A percentile compares a stretch with the other conserved stretches of the same genome.
phyloP scores from a whole-genome alignment of 78 protist genomes.

The Monosiga brevicollis region DNA sequence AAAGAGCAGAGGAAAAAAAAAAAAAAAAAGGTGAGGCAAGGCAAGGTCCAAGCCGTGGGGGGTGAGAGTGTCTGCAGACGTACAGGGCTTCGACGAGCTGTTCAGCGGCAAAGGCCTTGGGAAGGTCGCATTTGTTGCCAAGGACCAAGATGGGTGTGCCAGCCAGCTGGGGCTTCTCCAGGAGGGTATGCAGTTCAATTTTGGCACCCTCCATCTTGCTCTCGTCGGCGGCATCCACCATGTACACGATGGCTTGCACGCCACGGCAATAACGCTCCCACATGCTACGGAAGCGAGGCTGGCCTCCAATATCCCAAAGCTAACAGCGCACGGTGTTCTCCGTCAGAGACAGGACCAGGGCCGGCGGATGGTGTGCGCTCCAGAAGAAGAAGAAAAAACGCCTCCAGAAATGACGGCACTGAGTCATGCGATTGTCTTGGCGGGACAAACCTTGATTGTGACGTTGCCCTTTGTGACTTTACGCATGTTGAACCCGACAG shows the following conservation, averaged over 20 bases:
- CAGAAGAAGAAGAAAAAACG: no score
- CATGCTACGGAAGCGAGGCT: conserved; percentile 86
- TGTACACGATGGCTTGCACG: conserved; percentile 87
- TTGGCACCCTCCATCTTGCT: conserved; percentile 50
- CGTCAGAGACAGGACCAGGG: no score
- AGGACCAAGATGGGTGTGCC: conserved; percentile 90
- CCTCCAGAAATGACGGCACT: no score
- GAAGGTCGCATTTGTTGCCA: conserved; percentile 94
- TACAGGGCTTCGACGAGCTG: conserved; percentile 61
- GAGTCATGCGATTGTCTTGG: no score
- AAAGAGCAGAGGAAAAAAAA: not conserved
- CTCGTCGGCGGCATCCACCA: conserved; percentile 83
- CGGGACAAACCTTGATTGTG: conserved; percentile 43
- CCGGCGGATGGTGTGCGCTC: no score
- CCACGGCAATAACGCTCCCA: conserved; percentile 97
- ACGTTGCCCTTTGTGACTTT: conserved; percentile 89
- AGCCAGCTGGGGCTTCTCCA: conserved; percentile 76
- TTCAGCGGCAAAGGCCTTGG: conserved; percentile 43
- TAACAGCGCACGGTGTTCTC: no score
- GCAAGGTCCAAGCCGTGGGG: no score
- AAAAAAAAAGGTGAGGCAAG: no score
- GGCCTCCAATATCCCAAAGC: conserved; percentile 97
- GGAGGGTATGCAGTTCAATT: conserved; percentile 62
- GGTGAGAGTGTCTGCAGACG: not conserved
- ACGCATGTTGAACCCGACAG: conserved; percentile 90